Evolutionary conservation across 768 basidiomycete genomes (phyloP).

Genomic region (Butyriboletus loyo): DNA sequence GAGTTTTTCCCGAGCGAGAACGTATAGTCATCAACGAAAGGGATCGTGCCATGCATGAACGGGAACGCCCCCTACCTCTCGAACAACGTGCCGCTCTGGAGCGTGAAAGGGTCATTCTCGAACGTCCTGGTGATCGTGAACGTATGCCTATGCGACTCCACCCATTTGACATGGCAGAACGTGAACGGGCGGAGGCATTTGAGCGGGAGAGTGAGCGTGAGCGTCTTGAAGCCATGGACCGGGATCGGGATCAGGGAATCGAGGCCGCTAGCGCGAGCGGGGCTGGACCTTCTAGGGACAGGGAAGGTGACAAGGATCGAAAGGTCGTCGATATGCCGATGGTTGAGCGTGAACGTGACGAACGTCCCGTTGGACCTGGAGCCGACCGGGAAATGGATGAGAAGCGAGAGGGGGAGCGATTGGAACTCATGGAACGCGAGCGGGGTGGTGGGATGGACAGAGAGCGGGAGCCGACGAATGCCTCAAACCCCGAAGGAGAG

Average conservation of each 20-base stretch:
- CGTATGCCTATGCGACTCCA: conserved; percentile 21
- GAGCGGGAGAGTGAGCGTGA: conserved; percentile 37
- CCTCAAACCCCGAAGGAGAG: conserved; percentile 19
- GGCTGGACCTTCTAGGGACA: conserved; percentile 16
- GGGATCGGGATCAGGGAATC: conserved; percentile 29
- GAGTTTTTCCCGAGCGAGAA: conserved; percentile 22
- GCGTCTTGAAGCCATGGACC: conserved; percentile 25
- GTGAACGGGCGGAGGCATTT: conserved; percentile 26
- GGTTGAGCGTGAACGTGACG: conserved; percentile 22
- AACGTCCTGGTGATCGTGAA: conserved; percentile 27
- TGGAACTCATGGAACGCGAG: conserved; percentile 25
- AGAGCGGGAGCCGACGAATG: conserved; percentile 17
- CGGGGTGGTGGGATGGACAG: conserved; percentile 9
- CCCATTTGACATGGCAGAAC: conserved; percentile 21
- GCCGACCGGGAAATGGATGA: conserved; percentile 22
- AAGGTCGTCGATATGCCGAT: conserved; percentile 13
- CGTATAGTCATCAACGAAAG: conserved; percentile 23
- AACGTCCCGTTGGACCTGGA: conserved; percentile 17
- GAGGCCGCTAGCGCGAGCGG: conserved; percentile 11
- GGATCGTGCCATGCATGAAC: conserved; percentile 24
- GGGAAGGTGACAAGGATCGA: conserved; percentile 25
- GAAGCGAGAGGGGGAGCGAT: conserved; percentile 28
- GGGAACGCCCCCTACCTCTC: conserved; percentile 16
- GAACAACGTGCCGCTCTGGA: conserved; percentile 19
- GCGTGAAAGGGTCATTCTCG: conserved; percentile 21